Base-by-base conservation (phyloP, 495 filamentous ascomycete species). In the Lophium mytilinum region DNA sequence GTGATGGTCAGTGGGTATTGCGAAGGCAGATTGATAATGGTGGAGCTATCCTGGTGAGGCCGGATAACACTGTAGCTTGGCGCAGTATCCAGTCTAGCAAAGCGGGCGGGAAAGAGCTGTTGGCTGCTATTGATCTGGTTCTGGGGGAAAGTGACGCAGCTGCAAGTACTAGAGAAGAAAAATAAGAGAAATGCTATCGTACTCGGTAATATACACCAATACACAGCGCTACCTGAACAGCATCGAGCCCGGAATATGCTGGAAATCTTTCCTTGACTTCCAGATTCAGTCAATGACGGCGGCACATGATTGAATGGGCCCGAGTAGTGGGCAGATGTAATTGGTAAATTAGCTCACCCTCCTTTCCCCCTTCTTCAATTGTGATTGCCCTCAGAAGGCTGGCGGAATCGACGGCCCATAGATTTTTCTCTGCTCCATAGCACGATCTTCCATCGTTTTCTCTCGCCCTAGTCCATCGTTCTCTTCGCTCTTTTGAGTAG, bases 371-470 rank as follows among this genome's bases (percentile, higher is more conserved):
- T 30, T 30, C 6, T 2, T 30, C 6, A 6, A 30, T 6, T 2
- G 24, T 6, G 24, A 30, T 30, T 2, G 24, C 6, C 6, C 24
- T 30, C 24, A 30, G n/a, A 47, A 47, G 21, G 43, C n/a, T 47
- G 57, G 50, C 6, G 50, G 57, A 30, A 55, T 30, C 9, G 48
- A 52, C 43, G 57, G 57, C 11, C 57, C 57, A 45, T 60, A 60
- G 2, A 55, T 37, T 5, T 42, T n/a, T 36, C 57, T 52, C 36
- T 55, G 40, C 35, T 60, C 41, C 45, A 50, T 19, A 21, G 50
- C 51, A 9, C 30, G 14, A 21, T 50, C 45, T 17, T 60, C 51
- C 34, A 45, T 21, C 1, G 51, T 53, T 24, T 52, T 49, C 2
- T 24, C 14, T 37, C 51, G 24, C 30, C 47, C 41, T 7, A 58